Conservation (phyloP, 1,139 yeast species). For the Trichomonascaceae sp. region DNA sequence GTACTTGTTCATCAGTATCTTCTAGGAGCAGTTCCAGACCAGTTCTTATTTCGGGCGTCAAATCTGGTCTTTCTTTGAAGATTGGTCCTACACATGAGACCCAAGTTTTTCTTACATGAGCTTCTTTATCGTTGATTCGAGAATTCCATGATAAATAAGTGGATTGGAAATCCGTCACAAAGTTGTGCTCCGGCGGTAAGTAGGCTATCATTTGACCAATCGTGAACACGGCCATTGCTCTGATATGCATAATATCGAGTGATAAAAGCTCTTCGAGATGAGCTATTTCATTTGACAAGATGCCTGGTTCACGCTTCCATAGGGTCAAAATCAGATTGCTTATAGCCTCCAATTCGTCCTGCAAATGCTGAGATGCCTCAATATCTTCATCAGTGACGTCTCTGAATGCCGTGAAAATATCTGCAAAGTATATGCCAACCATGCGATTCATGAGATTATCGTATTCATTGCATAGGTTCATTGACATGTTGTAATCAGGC, state of each 20-base stretch:
- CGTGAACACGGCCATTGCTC: constrained; percentile 66
- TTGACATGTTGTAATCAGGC: constrained; percentile 60
- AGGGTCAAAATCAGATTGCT: constrained; percentile 49
- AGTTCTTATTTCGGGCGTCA: constrained; percentile 43
- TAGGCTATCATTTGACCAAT: constrained; percentile 61
- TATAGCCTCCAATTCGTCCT: constrained; percentile 27
- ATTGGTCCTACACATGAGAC: constrained; percentile 47
- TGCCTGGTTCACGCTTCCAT: constrained; percentile 75
- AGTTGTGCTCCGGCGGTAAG: constrained; percentile 47
- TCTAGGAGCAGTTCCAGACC: constrained; percentile 64
- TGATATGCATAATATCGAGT: constrained; percentile 58
- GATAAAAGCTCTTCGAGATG: constrained; percentile 68
- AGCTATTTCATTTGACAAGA: constrained; percentile 69
- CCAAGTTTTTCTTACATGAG: constrained; percentile 66
- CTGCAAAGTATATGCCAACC: constrained; percentile 76
- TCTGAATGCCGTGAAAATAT: constrained; percentile 38
- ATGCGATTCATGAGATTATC: constrained; percentile 71
- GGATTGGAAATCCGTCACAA: constrained; percentile 52
- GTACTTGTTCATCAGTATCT: constrained; percentile 71
- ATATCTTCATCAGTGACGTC: constrained; percentile 26
- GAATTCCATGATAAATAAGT: constrained; percentile 71
- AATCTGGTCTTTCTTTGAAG: constrained; percentile 44
- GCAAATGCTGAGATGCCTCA: constrained; percentile 27
- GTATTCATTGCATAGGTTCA: constrained; percentile 64
- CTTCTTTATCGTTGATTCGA: constrained; percentile 63